Evolutionary conservation across 352 stramenopile genomes (phyloP).

Genomic region (Globisporangium camurandrum): DNA sequence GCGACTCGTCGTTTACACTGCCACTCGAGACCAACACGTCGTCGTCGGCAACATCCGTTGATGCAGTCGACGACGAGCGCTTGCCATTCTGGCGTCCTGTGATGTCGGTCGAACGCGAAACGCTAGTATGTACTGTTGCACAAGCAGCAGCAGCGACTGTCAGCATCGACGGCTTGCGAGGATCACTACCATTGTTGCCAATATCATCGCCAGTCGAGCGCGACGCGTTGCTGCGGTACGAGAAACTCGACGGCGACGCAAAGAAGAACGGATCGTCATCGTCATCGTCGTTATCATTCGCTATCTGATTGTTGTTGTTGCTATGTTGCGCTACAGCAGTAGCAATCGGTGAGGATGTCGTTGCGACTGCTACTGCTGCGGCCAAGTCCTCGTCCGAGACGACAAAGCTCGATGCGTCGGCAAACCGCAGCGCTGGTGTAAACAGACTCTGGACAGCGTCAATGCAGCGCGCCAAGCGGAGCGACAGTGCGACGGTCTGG

Average conservation of each 20-base stretch:
- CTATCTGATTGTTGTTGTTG: no score
- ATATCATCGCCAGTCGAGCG: background rate
- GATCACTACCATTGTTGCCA: no score
- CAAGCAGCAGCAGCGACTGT: slow-evolving; percentile 31
- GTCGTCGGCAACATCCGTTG: slow-evolving; percentile 7
- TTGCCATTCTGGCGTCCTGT: slow-evolving; percentile 1
- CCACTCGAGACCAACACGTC: slow-evolving; percentile 18
- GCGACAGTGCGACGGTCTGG: slow-evolving; percentile 48
- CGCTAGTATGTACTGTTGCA: slow-evolving; percentile 11
- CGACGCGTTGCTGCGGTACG: slow-evolving; percentile 4
- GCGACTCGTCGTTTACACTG: slow-evolving; percentile 29
- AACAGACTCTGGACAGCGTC: slow-evolving; percentile 49
- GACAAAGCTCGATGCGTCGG: slow-evolving; percentile 68
- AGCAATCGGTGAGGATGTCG: no score
- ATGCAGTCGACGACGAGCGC: slow-evolving; percentile 9
- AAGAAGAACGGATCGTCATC: slow-evolving; percentile 2
- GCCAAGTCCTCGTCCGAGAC: slow-evolving; percentile 57
- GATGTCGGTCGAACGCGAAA: background rate
- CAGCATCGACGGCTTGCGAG: background rate
- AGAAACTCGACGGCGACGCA: background rate
- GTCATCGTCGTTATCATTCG: no score
- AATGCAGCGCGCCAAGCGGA: slow-evolving; percentile 76
- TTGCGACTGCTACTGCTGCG: no score
- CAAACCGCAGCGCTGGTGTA: slow-evolving; percentile 38
- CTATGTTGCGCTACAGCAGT: no score